Base-by-base conservation (phyloP, 176 grass and related monocot genomes). In the Aegilops umbellulata region DNA sequence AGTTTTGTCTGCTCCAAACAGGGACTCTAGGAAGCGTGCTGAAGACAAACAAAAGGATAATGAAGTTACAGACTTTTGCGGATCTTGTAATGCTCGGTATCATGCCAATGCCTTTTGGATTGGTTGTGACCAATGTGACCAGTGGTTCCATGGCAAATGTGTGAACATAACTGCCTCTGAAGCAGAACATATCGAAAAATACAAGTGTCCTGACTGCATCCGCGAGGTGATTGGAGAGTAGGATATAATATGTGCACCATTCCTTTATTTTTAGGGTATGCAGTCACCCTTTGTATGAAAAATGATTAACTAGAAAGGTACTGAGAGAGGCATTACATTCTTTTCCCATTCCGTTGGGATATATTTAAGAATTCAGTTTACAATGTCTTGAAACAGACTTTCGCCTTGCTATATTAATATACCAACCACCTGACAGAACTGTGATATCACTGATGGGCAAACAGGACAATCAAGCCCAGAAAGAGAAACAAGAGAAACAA, bases 61-160 rank as follows among this genome's bases (percentile, higher is more conserved):
- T 23, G 70, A 74, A 16, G 38, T 8, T 16, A 74, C 36, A 5
- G 16, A 7, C 13, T 74, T 26, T 10, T 74, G 71, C 14, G 71
- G 13, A 27, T 14, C 13, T 25, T 74, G 71, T 47, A 10, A 24
- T 47, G 23, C 3, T 74, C 71, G 3, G 26, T 74, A 74, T 41
- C 71, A 74, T 74, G 71, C 71, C 41, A 46, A 74, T 74, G 71
- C 23, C n/a, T 74, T 74, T 27, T 74, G 70, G 70, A 74, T 74
- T 6, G 14, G 70, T 1, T 74, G 70, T 46, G 70, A 74, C 70
- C 4, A 1, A 46, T 34, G 70, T 74, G 23, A 74, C 32, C 6
- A 6, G 32, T 34, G 32, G 32, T 34, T 34, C 32, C 32, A 34
- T 34, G 32, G 32, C 5, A 34, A 34, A 34, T 34, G 5, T 34